Evolutionary conservation across 1,284 basidiomycete genomes (phyloP).

Genomic region (Singerocomus rubriflavus): DNA sequence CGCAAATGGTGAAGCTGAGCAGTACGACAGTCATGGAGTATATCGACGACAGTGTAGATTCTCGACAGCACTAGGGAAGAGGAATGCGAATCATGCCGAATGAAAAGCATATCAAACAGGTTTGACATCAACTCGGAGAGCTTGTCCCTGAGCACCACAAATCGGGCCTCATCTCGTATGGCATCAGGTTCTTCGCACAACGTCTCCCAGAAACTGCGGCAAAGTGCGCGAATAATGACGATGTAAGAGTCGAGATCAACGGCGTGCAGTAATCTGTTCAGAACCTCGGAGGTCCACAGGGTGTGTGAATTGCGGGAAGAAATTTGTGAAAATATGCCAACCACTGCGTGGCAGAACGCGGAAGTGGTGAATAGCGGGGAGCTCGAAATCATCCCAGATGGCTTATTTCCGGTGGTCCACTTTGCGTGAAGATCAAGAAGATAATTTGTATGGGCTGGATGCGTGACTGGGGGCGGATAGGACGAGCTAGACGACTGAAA

Average conservation of each 20-base stretch:
- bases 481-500: conserved; percentile 23
- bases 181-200: neutral
- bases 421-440: conserved; percentile 36
- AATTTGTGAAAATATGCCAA: conserved; percentile 17
- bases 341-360: conserved; percentile 21
- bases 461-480: conserved; percentile 31
- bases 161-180: conserved; percentile 1
- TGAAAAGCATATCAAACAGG: conserved; percentile 26
- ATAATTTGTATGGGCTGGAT: conserved; percentile 44
- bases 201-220: conserved; percentile 12
- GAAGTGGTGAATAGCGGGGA: conserved; percentile 29
- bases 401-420: conserved; percentile 26
- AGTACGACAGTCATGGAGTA: conserved; percentile 20
- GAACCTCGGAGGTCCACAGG: conserved; percentile 41
- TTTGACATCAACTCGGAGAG: conserved; percentile 25
- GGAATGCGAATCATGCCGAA: neutral
- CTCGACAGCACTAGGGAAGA: conserved; percentile 2
- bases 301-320: conserved; percentile 4
- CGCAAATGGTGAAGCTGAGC: conserved; percentile 18
- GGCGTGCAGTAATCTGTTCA: conserved; percentile 34
- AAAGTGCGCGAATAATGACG: conserved; percentile 13
- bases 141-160: conserved; percentile 15
- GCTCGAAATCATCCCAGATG: neutral
- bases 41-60: conserved; percentile 17
- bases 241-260: conserved; percentile 30